A percentile compares a stretch with the other conserved stretches of the same genome.
These are phyloP conservation scores for Kalanchoe fedtschenkoi DNA, from an alignment of 164 flowering plant genomes.

Conservation along the genomic window DNA sequence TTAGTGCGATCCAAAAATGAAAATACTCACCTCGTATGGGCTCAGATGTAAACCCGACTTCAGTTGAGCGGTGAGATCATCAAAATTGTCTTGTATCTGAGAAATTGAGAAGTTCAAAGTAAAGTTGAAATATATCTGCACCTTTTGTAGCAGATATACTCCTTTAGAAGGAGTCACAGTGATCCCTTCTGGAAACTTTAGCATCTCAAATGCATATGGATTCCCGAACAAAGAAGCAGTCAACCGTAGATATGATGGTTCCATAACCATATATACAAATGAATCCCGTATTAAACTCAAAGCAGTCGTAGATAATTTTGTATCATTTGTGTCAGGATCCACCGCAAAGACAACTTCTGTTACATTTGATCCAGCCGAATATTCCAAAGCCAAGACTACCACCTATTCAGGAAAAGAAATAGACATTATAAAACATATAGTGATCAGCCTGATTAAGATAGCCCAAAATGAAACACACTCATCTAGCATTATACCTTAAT, in stretches of 20 bases:
- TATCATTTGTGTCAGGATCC: constrained; percentile 34
- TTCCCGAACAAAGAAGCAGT: constrained; percentile 59
- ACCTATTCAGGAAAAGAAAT: constrained; percentile 42
- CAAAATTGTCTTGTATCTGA: constrained; percentile 49
- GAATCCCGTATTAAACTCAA: constrained; percentile 46
- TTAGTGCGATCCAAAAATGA: neutral
- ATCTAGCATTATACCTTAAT: constrained; percentile 27
- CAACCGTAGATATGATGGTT: constrained; percentile 35
- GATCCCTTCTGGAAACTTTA: constrained; percentile 75
- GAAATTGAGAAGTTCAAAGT: constrained; percentile 66
- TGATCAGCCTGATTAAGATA: neutral
- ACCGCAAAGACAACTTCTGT: constrained; percentile 70
- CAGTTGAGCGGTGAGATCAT: constrained; percentile 50
- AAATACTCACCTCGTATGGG: constrained; percentile 49
- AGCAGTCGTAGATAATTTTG: constrained; percentile 27
- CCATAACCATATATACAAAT: constrained; percentile 38
- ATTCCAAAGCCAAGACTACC: constrained; percentile 41
- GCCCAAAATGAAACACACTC: neutral
- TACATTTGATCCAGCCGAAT: constrained; percentile 33
- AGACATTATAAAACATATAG: constrained; percentile 1
- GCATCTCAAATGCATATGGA: constrained; percentile 61
- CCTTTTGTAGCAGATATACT: constrained; percentile 67
- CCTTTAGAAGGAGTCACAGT: constrained; percentile 59
- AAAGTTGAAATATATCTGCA: constrained; percentile 59
- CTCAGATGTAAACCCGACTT: constrained; percentile 47